Conservation (phyloP, 2,329 filamentous ascomycete genomes). For the Aspergillus jensenii region DNA sequence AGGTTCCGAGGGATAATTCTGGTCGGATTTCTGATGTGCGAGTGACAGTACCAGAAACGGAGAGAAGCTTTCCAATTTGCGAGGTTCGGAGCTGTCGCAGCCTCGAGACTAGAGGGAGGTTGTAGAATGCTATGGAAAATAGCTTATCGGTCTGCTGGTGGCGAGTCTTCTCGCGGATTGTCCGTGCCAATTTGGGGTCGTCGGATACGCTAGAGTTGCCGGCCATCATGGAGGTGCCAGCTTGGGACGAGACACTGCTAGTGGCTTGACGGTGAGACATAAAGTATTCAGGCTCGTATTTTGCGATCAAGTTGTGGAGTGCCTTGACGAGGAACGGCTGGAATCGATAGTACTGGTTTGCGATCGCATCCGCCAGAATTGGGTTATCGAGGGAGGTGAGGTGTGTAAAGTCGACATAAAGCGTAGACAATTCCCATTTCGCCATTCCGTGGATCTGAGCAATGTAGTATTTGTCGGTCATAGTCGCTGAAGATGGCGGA, state of each 20-base stretch:
- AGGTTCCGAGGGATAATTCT: slow-evolving; percentile 88
- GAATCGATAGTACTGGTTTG: slow-evolving; percentile 91
- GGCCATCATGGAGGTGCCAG: slow-evolving; percentile 63
- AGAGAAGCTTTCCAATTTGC: slow-evolving; percentile 89
- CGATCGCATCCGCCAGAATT: slow-evolving; percentile 79
- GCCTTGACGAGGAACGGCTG: slow-evolving; percentile 86
- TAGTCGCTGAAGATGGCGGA: slow-evolving; percentile 55
- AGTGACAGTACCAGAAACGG: slow-evolving; percentile 95
- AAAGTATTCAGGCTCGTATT: slow-evolving; percentile 93
- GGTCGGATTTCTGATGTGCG: slow-evolving; percentile 95
- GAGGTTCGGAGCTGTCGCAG: slow-evolving; percentile 81
- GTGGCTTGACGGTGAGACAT: slow-evolving; percentile 80
- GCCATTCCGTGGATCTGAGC: slow-evolving; percentile 64
- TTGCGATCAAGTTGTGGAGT: slow-evolving; percentile 88
- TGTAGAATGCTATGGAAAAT: slow-evolving; percentile 91
- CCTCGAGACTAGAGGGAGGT: slow-evolving; percentile 81
- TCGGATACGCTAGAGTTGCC: slow-evolving; percentile 64
- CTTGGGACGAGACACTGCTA: slow-evolving; percentile 60
- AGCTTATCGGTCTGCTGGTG: slow-evolving; percentile 97
- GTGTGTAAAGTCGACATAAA: slow-evolving; percentile 73
- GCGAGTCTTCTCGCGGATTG: slow-evolving; percentile 68
- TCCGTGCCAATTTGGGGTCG: slow-evolving; percentile 50
- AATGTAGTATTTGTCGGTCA: slow-evolving; percentile 65
- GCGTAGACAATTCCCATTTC: slow-evolving; percentile 62
- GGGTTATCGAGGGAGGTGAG: slow-evolving; percentile 74